A percentile compares a stretch with the other conserved stretches of the same genome.
Evolutionary conservation across 306 rosid genomes (phyloP).

Genomic region (Abrus pulchellus): DNA sequence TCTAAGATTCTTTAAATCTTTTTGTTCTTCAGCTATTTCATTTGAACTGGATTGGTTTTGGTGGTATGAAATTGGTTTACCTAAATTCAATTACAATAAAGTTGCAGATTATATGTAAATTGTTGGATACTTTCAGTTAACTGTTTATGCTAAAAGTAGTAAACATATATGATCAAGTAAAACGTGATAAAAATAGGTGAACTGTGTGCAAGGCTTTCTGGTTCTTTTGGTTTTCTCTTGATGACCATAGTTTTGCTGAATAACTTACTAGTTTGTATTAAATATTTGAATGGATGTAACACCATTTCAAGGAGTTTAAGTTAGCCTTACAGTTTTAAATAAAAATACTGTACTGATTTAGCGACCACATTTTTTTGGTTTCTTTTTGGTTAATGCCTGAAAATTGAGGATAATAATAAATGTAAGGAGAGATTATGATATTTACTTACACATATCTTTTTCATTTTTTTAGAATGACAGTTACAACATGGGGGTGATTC

Average conservation of each 20-base stretch:
- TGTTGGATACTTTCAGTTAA: constrained; percentile 18
- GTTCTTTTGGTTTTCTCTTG: constrained; percentile 23
- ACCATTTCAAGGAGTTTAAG: not conserved
- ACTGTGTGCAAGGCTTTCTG: not conserved
- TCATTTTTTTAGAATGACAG: constrained; percentile 53
- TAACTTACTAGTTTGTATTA: constrained; percentile 9
- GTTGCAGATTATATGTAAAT: not conserved
- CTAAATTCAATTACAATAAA: constrained; percentile 2
- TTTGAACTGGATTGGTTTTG: constrained; percentile 19
- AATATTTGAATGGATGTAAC: constrained; percentile 6
- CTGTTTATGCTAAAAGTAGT: not conserved
- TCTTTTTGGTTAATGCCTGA: constrained; percentile 4
- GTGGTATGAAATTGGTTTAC: not conserved
- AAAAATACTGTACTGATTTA: not conserved
- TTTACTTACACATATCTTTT: constrained; percentile 23
- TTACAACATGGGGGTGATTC: constrained; percentile 88
- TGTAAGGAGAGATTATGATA: not conserved
- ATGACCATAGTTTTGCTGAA: not conserved
- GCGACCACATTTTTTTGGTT: not conserved
- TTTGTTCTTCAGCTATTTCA: not conserved
- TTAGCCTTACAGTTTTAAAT: constrained; percentile 7
- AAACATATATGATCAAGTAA: not conserved
- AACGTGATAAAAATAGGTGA: constrained; percentile 15
- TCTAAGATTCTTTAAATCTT: not conserved
- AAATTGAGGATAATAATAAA: not conserved